Evolutionary conservation across 331 rosid genomes (phyloP), one percentile per base, ranked within the genome.

Genomic region (Pyracantha coccinea): DNA sequence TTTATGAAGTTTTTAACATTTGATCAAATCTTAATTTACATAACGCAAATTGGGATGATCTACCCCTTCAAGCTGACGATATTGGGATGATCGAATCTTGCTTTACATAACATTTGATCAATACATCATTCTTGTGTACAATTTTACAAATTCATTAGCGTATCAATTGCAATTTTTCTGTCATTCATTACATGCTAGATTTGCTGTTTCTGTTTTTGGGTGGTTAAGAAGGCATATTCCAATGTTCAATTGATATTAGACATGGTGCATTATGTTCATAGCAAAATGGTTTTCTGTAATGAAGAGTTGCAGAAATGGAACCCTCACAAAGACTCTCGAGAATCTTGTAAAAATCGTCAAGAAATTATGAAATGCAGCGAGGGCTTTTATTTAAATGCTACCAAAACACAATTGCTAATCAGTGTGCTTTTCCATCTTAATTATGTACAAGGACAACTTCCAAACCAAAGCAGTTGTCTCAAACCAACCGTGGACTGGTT

Each of bases 401-500:
- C 52, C 57, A 54, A 73, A 73, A 74, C 57, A 54, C 4, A 72
- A 58, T 1, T 3, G 67, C 57, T 52, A 52, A 52, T 41, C 17
- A 17, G 57, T 67, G 45, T 78, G 71, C 23, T 6, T 80, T 81
- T 86, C 72, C 73, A 65, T 85, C 62, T 74, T 62, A 55, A 20
- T 21, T 57, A 57, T 23, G 6, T 73, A 79, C 86, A 83, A 82
- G 53, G 28, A 88, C 28, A 76, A 59, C 57, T 72, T 55, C 79
- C 66, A 86, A 66, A 71, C 78, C 61, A 67, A 84, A 77, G 78
- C 79, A 79, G 69, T 7, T 15, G 54, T 74, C 82, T 73, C 83
- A 68, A 76, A n/a, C 81, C 81, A 68, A 59, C 62, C 23, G 8
- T 2, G 44, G 61, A 62, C 81, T 23, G 53, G 69, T 70, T 29